Evolutionary conservation across 345 rosid species (phyloP), one percentile per base, ranked within the genome.

Genomic region (Hibiscus trionum): DNA sequence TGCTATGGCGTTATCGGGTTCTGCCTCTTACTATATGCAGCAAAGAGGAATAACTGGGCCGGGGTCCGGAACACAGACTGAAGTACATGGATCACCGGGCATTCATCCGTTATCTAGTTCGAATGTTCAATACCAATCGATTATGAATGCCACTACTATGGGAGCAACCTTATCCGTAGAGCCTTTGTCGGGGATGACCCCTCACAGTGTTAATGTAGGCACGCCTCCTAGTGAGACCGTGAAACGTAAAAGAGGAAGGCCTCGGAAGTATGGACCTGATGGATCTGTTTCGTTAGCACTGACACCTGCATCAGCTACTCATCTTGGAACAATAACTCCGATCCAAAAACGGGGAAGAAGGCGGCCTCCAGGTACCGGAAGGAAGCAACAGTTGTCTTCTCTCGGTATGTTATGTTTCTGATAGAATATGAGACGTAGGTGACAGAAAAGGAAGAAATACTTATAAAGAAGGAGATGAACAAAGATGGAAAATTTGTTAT

Each of bases 341-440:
- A 73, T 86, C 29, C 93, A 86, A 77, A 94, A 88, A 83, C 84
- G 97, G 52, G 96, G 96, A 19, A 86, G 97, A 78, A 97, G 99
- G 67, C 84, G 97, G 50, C 98, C 98, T 35, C 96, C 90, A 0
- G 97, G 97, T 55, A 85, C 85, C 24, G 93, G 97, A 62, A 86
- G 84, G 88, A 95, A 92, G 81, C 96, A 88, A 69, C 88, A 85
- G 58, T 72, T 82, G 53, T 79, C 87, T 85, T 86, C 96, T 39
- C 81, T 79, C 29, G 98, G 96, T 88, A 83, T 77, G 79, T 15
- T 55, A 16, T 63, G 72, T 37, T 37, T 58, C n/a, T n/a, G n/a
- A n/a, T n/a, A n/a, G n/a, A n/a, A n/a, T n/a, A n/a, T n/a, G n/a
- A n/a, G n/a, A n/a, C n/a, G n/a, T n/a, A n/a, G n/a, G n/a, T n/a